Conservation (phyloP, 2,329 filamentous ascomycete genomes). For the Knoxdaviesia proteae region DNA sequence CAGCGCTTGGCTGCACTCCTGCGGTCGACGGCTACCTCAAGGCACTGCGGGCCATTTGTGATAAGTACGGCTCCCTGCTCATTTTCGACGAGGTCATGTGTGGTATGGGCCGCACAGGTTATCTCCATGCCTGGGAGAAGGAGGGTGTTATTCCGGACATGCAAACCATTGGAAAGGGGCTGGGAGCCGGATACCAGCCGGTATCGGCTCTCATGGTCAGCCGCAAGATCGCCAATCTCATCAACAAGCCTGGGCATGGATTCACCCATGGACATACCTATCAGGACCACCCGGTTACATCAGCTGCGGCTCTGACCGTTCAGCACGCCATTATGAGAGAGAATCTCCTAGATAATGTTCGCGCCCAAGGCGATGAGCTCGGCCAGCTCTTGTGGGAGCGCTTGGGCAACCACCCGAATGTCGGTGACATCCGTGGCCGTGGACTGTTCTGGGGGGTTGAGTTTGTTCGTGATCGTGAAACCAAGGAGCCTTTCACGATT, state of each 20-base stretch:
- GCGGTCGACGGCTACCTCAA: slow-evolving; percentile 46
- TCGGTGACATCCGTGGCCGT: slow-evolving; percentile 39
- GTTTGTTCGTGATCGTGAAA: slow-evolving; percentile 18
- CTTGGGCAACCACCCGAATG: slow-evolving; percentile 23
- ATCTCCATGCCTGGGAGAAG: slow-evolving; percentile 41
- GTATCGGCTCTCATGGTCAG: slow-evolving; percentile 39
- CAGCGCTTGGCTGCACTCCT: slow-evolving; percentile 46
- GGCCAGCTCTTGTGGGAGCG: slow-evolving; percentile 18
- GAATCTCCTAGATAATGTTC: slow-evolving; percentile 36
- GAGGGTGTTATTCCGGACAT: slow-evolving; percentile 40
- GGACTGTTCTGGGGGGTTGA: slow-evolving; percentile 30
- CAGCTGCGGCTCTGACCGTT: slow-evolving; percentile 41
- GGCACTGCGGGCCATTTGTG: slow-evolving; percentile 47
- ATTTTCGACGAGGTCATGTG: slow-evolving; percentile 66
- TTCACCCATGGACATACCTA: slow-evolving; percentile 38
- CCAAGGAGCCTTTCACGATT: slow-evolving; percentile 15
- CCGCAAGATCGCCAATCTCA: slow-evolving; percentile 23
- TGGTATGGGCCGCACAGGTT: slow-evolving; percentile 37
- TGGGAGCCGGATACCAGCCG: slow-evolving; percentile 41
- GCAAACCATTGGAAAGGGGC: slow-evolving; percentile 43
- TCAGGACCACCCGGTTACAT: slow-evolving; percentile 37
- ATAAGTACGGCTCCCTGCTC: slow-evolving; percentile 50
- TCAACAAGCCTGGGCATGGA: slow-evolving; percentile 11
- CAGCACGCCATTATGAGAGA: slow-evolving; percentile 36
- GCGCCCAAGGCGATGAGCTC: slow-evolving; percentile 27